Evolutionary conservation across 371 early-diverging fungal species (phyloP).

Genomic region (Conidiobolus incongruus): DNA sequence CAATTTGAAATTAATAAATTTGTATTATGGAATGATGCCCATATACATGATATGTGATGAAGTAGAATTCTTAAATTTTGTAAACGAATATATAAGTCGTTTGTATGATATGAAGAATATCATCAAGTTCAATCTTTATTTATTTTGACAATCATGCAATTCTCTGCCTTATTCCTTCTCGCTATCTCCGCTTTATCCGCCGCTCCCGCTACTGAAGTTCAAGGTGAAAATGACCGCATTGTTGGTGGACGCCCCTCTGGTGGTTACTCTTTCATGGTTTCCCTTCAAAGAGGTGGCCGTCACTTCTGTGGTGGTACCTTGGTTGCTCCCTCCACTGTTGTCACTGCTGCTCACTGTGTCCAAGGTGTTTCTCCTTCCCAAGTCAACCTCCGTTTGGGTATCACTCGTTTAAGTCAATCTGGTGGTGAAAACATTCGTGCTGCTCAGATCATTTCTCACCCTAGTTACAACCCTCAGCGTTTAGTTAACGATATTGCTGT

Average conservation of each 20-base stretch:
- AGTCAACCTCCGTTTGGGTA: background rate
- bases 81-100: too few species aligned
- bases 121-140: too few species aligned
- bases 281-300: background rate
- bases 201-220: too few species aligned
- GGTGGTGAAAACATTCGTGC: background rate
- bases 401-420: background rate
- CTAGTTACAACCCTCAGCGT: background rate
- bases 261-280: background rate
- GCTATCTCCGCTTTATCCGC: too few species aligned
- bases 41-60: too few species aligned
- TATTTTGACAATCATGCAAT: too few species aligned
- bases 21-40: too few species aligned
- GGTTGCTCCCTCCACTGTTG: background rate
- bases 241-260: background rate
- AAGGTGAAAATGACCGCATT: background rate
- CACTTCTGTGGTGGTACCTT: background rate
- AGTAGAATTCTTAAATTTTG: too few species aligned
- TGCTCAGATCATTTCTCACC: background rate
- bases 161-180: too few species aligned
- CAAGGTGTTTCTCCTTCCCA: background rate
- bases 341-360: constrained; percentile 1
- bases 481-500: background rate
- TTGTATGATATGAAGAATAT: too few species aligned
- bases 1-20: too few species aligned